Conservation (phyloP, 306 rosid genomes). For the Arachis stenosperma region DNA sequence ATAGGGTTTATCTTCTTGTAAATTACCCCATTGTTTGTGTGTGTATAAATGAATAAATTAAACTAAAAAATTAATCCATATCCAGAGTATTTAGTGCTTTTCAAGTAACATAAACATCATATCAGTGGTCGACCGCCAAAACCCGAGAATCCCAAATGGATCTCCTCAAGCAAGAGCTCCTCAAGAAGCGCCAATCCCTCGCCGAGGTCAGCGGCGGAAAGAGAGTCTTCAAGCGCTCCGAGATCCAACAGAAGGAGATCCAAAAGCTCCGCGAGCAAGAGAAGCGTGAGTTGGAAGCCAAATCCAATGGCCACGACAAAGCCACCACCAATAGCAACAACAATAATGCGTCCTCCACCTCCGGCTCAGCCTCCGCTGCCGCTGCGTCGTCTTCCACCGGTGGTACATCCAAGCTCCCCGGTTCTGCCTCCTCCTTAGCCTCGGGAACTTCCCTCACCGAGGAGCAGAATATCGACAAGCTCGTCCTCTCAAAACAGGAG, state of each 20-base stretch:
- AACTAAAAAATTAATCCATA: too few species aligned
- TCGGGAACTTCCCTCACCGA: constrained; percentile 54
- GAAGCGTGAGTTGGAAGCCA: constrained; percentile 87
- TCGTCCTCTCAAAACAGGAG: constrained; percentile 80
- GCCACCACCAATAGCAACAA: not conserved
- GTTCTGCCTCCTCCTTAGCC: constrained; percentile 16
- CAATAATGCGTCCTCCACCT: constrained; percentile 31
- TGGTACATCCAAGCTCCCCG: constrained; percentile 24
- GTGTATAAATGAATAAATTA: too few species aligned
- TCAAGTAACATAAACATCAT: too few species aligned
- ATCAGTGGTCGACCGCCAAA: not conserved
- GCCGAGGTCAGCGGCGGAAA: constrained; percentile 82
- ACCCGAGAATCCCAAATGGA: constrained; percentile 65
- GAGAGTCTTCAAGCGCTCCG: constrained; percentile 88
- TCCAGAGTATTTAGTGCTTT: too few species aligned
- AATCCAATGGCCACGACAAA: constrained; percentile 56
- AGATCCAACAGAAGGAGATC: constrained; percentile 79
- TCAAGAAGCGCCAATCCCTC: constrained; percentile 76
- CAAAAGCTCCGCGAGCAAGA: constrained; percentile 93
- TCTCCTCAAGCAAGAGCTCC: constrained; percentile 79
- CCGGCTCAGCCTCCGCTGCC: constrained; percentile 29
- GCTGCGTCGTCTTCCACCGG: constrained; percentile 38
- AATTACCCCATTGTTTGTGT: too few species aligned
- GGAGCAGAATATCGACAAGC: constrained; percentile 79
- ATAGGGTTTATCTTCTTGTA: too few species aligned